These are phyloP conservation scores for Arabidopsis suecica DNA, from an alignment of 345 rosid genomes.

Conservation along the genomic window DNA sequence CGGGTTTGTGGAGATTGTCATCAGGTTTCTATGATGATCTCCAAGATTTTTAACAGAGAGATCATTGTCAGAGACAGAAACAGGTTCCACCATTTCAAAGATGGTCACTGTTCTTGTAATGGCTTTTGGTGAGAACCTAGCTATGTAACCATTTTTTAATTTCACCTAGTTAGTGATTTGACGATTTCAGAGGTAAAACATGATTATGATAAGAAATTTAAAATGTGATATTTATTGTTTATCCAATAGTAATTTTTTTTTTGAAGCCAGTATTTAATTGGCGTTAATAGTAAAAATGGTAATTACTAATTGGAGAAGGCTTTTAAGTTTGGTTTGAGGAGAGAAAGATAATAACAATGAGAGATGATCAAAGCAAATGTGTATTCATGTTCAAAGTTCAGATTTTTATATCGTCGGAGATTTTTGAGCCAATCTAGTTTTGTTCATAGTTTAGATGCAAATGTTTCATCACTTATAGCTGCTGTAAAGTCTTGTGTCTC, in stretches of 20 bases:
- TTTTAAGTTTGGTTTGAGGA: background rate
- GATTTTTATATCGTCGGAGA: background rate
- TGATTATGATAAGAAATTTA: too few species aligned
- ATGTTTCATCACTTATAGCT: conserved; percentile 53
- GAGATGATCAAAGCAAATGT: conserved; percentile 25
- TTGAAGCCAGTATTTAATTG: too few species aligned
- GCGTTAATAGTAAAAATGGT: too few species aligned
- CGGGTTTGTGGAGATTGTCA: conserved; percentile 80
- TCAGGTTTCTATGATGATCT: conserved; percentile 60
- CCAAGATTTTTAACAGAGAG: conserved; percentile 59
- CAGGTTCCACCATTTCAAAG: conserved; percentile 52
- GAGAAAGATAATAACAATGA: conserved; percentile 3
- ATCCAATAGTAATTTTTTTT: too few species aligned
- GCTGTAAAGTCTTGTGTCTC: conserved; percentile 54
- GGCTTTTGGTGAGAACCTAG: conserved; percentile 57
- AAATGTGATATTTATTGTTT: too few species aligned
- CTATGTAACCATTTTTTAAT: too few species aligned
- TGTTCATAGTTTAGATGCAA: conserved; percentile 43
- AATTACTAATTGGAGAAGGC: background rate
- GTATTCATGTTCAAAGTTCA: conserved; percentile 12
- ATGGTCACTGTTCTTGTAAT: conserved; percentile 67
- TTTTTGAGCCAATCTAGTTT: background rate
- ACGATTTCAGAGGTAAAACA: too few species aligned
- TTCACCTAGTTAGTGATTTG: too few species aligned
- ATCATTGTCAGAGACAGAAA: conserved; percentile 72